These are phyloP conservation scores for Paralagenidium karlingii DNA, from an alignment of 352 stramenopile species.

Conservation along the genomic window DNA sequence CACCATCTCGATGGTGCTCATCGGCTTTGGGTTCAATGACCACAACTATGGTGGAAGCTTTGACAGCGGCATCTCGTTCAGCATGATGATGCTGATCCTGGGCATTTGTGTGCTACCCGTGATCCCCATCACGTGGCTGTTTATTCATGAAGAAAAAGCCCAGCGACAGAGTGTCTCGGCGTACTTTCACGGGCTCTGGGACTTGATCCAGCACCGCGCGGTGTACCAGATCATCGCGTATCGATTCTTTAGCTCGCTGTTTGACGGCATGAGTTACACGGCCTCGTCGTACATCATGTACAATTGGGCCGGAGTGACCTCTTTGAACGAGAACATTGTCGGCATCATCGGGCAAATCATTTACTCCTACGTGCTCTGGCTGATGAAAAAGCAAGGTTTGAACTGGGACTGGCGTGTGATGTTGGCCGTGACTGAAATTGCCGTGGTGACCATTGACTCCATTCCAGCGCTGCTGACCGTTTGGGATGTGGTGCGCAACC, in stretches of 20 bases:
- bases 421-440: conserved; percentile 17
- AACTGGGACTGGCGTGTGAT: conserved; percentile 34
- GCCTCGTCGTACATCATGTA: conserved; percentile 15
- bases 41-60: conserved; percentile 40
- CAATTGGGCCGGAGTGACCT: conserved; percentile 7
- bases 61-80: conserved; percentile 21
- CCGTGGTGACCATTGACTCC: conserved; percentile 21
- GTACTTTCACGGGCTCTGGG: conserved; percentile 26
- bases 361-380: conserved; percentile 14
- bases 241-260: conserved; percentile 29
- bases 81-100: conserved; percentile 20
- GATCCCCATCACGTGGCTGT: conserved; percentile 25
- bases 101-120: conserved; percentile 13
- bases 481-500: conserved; percentile 38
- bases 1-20: conserved; percentile 29
- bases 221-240: conserved; percentile 40
- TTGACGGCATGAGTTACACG: conserved; percentile 22
- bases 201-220: conserved; percentile 23
- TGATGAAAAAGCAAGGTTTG: conserved; percentile 27
- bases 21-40: conserved; percentile 43
- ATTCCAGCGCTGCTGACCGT: conserved; percentile 20
- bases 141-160: conserved; percentile 27
- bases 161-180: conserved; percentile 6
- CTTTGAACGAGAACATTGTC: conserved; percentile 4
- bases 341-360: conserved; percentile 1